A percentile compares a stretch with the other conserved stretches of the same genome.
Conservation (phyloP, 495 filamentous ascomycete genomes). For the Neurospora sp. region DNA sequence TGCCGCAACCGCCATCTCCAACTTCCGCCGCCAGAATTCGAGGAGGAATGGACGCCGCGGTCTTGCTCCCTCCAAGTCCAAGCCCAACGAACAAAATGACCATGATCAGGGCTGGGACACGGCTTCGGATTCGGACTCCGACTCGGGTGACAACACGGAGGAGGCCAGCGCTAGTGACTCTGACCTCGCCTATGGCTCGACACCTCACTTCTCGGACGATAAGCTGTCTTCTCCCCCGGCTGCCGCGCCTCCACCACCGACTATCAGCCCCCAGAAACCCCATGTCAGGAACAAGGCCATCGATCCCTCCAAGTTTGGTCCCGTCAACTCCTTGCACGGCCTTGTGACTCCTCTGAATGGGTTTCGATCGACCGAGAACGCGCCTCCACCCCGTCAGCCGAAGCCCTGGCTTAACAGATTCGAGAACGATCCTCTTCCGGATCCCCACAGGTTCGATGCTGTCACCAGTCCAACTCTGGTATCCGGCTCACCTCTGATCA, state of each 20-base stretch:
- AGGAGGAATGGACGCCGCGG: slow-evolving; percentile 18
- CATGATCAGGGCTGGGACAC: slow-evolving; percentile 38
- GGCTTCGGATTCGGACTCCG: slow-evolving; percentile 29
- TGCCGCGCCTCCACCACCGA: neutral
- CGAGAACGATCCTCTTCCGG: slow-evolving; percentile 21
- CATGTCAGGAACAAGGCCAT: slow-evolving; percentile 37
- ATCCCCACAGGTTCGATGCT: slow-evolving; percentile 50
- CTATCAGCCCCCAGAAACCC: neutral
- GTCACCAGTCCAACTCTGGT: slow-evolving; percentile 35
- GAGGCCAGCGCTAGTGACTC: slow-evolving; percentile 21
- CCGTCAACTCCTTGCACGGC: slow-evolving; percentile 41
- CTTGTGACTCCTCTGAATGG: slow-evolving; percentile 42
- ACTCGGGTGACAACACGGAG: slow-evolving; percentile 21
- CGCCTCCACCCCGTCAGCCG: neutral
- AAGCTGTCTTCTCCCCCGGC: slow-evolving; percentile 9
- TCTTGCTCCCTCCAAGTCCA: slow-evolving; percentile 26
- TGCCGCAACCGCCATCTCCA: slow-evolving; percentile 26
- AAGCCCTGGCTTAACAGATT: slow-evolving; percentile 2
- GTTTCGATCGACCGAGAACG: slow-evolving; percentile 26
- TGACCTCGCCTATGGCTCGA: slow-evolving; percentile 38
- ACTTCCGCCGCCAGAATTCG: slow-evolving; percentile 26
- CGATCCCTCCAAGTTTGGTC: slow-evolving; percentile 43
- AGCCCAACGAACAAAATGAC: slow-evolving; percentile 15
- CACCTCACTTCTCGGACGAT: slow-evolving; percentile 19
- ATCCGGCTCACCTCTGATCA: slow-evolving; percentile 19